A percentile compares a stretch with the other conserved stretches of the same genome.
Evolutionary conservation across 192 early-diverging fungal species (phyloP).

Genomic region (Funneliformis geosporum): DNA sequence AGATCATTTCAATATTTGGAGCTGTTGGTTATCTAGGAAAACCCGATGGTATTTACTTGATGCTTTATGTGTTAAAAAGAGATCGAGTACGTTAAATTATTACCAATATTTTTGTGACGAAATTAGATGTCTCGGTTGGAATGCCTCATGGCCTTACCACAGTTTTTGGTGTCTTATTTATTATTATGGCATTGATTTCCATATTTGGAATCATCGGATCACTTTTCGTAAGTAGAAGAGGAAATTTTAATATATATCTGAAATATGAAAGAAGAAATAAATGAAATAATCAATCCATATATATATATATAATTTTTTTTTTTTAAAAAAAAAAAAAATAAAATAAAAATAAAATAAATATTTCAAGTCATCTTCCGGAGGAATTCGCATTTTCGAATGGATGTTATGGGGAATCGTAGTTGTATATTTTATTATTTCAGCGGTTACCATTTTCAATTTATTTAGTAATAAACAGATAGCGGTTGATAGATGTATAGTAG

Average conservation of each 20-base stretch:
- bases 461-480: not conserved
- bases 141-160: not conserved
- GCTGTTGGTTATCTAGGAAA: not conserved
- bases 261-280: no score
- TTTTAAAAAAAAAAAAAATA: not conserved
- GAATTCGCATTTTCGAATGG: not conserved
- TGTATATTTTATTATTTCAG: not conserved
- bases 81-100: not conserved
- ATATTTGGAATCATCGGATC: constrained; percentile 14
- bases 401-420: constrained; percentile 7
- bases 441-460: not conserved
- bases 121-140: not conserved
- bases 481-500: not conserved
- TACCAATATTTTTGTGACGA: not conserved
- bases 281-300: not conserved
- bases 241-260: no score
- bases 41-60: not conserved
- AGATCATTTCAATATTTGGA: not conserved
- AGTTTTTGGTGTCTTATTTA: not conserved
- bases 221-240: not conserved
- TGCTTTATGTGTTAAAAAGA: not conserved
- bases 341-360: not conserved
- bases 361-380: not conserved
- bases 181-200: not conserved
- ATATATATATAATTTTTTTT: not conserved